A percentile compares a stretch with the other conserved stretches of the same genome.
These are phyloP conservation scores for Amyloporia xantha DNA, from an alignment of 768 basidiomycete genomes.

Conservation along the genomic window DNA sequence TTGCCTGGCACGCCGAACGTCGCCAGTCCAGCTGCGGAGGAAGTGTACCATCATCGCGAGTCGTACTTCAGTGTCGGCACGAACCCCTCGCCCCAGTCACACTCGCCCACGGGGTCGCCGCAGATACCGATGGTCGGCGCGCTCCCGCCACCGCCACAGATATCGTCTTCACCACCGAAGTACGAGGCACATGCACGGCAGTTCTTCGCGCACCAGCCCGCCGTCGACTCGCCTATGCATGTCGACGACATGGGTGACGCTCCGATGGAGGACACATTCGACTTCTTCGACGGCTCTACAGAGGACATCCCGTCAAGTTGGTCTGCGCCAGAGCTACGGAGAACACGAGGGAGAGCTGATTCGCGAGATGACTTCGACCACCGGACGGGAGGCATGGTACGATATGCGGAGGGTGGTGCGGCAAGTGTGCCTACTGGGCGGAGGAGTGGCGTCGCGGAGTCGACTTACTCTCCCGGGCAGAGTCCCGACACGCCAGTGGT, in stretches of 20 bases:
- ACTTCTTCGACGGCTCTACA: conserved; percentile 49
- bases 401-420: conserved; percentile 20
- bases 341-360: not conserved
- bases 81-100: conserved; percentile 11
- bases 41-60: conserved; percentile 29
- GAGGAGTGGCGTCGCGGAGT: conserved; percentile 13
- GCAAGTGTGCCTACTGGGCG: conserved; percentile 19
- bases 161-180: conserved; percentile 7
- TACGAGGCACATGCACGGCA: conserved; percentile 14
- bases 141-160: conserved; percentile 12
- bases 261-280: conserved; percentile 39
- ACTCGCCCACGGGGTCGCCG: conserved; percentile 14
- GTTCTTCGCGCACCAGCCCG: conserved; percentile 11
- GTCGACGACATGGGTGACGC: not conserved
- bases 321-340: not conserved
- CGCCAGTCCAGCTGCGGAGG: conserved; percentile 19
- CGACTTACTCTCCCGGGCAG: conserved; percentile 3
- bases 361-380: not conserved
- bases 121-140: conserved; percentile 17
- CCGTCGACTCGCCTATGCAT: too few relatives aligned
- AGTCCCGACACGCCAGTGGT: conserved; percentile 22
- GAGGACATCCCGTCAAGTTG: conserved; percentile 32
- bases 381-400: not conserved
- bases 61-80: conserved; percentile 31
- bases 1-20: conserved; percentile 18